Evolutionary conservation across 2,329 filamentous ascomycete species (phyloP).

Genomic region (Aspergillus sp.): DNA sequence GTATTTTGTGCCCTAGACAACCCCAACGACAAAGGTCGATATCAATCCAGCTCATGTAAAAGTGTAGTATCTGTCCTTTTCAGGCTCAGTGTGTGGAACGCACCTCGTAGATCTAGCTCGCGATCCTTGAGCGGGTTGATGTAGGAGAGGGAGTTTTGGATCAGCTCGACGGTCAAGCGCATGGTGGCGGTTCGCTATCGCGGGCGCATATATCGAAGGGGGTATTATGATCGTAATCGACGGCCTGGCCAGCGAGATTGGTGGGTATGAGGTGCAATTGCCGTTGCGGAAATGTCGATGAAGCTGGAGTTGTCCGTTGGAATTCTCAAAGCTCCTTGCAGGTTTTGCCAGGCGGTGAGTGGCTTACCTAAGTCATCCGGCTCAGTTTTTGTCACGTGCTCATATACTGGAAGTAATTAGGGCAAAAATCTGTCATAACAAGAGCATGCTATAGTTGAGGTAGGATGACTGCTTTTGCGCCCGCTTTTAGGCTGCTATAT

Average conservation of each 20-base stretch:
- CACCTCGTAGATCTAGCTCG: slow-evolving; percentile 99
- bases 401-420: too few relatives aligned
- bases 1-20: slow-evolving; percentile 92
- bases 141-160: slow-evolving; percentile 93
- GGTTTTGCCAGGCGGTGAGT: slow-evolving; percentile 19
- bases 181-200: slow-evolving; percentile 56
- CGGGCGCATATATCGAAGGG: not conserved
- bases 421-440: too few relatives aligned
- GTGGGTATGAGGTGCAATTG: slow-evolving; percentile 1
- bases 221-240: not conserved
- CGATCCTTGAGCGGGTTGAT: slow-evolving; percentile 98
- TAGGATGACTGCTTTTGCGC: too few relatives aligned
- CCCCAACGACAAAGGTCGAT: slow-evolving; percentile 58
- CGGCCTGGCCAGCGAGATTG: not conserved
- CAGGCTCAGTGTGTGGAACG: slow-evolving; percentile 59
- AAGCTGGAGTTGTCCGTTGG: not conserved
- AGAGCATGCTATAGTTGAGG: too few relatives aligned
- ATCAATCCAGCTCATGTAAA: slow-evolving; percentile 79
- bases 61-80: slow-evolving; percentile 98
- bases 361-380: not conserved
- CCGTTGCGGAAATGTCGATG: not conserved
- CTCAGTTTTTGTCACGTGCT: too few relatives aligned
- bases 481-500: too few relatives aligned
- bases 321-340: slow-evolving; percentile 10
- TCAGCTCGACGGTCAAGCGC: slow-evolving; percentile 94